A percentile compares a stretch with the other conserved stretches of the same genome.
Conservation (phyloP, 805 yeast genomes). For the Tetrapisispora taiwanensis region DNA sequence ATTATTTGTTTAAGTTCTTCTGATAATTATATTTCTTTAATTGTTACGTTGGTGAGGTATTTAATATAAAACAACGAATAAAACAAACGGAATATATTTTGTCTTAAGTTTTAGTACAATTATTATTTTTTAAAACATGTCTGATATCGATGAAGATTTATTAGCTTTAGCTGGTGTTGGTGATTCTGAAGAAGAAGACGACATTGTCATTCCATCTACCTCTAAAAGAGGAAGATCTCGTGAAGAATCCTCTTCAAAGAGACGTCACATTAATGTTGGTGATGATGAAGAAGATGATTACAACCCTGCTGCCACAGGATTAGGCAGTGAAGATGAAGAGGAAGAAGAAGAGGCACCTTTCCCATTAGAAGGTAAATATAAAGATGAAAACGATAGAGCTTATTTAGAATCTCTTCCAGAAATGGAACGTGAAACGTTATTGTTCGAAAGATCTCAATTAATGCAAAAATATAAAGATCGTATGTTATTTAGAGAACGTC, state of each 20-base stretch:
- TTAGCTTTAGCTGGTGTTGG: constrained; percentile 86
- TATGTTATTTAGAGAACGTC: constrained; percentile 72
- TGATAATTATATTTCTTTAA: too few species aligned
- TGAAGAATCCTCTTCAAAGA: constrained; percentile 26
- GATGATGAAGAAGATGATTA: constrained; percentile 35
- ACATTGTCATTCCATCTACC: constrained; percentile 22
- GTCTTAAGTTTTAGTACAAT: too few species aligned
- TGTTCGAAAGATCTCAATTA: constrained; percentile 88
- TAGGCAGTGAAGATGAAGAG: constrained; percentile 26
- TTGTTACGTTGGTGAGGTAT: too few species aligned
- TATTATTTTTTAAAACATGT: constrained; percentile 45
- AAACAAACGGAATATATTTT: too few species aligned
- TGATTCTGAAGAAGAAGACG: constrained; percentile 35
- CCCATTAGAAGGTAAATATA: constrained; percentile 87
- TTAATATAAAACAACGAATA: too few species aligned
- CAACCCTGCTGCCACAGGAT: constrained; percentile 24
- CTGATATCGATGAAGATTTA: constrained; percentile 89
- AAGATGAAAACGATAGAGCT: constrained; percentile 67
- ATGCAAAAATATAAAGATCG: constrained; percentile 83
- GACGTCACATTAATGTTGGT: constrained; percentile 26
- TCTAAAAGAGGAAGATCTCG: constrained; percentile 21
- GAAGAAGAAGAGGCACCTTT: constrained; percentile 59
- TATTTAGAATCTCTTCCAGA: constrained; percentile 67
- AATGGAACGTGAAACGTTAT: constrained; percentile 79
- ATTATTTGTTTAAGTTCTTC: too few species aligned